Evolutionary conservation across 202 grass and related monocot species (phyloP).

Genomic region (Zizania palustris): DNA sequence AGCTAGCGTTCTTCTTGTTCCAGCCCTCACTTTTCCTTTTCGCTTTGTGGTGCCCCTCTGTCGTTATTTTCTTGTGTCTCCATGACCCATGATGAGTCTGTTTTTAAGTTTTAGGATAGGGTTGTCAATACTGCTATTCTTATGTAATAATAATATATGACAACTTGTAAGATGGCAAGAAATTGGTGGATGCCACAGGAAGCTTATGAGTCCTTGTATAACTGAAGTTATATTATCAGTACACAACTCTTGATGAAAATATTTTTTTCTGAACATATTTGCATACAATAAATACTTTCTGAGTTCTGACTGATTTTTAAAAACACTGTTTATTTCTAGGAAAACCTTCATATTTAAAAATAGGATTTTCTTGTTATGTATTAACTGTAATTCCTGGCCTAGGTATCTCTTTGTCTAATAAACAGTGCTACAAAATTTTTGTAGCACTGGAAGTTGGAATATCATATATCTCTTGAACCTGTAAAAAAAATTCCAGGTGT

Average conservation of each 20-base stretch:
- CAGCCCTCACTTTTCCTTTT: constrained; percentile 18
- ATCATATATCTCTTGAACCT: constrained; percentile 36
- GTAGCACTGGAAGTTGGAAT: neutral
- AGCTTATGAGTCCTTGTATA: constrained; percentile 15
- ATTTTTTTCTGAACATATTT: constrained; percentile 15
- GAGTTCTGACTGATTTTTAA: constrained; percentile 2
- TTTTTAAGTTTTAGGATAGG: neutral
- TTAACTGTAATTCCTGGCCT: constrained; percentile 15
- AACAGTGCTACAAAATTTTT: constrained; percentile 17
- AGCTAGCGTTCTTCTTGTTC: constrained; percentile 48
- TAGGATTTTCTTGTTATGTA: constrained; percentile 28
- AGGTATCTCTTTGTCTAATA: neutral
- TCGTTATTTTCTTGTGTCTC: neutral
- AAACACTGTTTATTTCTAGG: neutral
- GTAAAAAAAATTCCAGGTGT: constrained; percentile 61
- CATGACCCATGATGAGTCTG: neutral
- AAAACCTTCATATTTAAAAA: constrained; percentile 2
- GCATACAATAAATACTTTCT: constrained; percentile 9
- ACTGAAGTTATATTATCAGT: constrained; percentile 10
- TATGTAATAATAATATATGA: constrained; percentile 16
- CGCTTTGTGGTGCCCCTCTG: neutral
- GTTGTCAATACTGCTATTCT: constrained; percentile 12
- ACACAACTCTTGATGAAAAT: neutral
- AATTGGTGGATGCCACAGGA: constrained; percentile 3
- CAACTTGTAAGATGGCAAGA: constrained; percentile 2